Evolutionary conservation across 805 yeast genomes (phyloP).

Genomic region (Zygosaccharomyces pseudorouxii): DNA sequence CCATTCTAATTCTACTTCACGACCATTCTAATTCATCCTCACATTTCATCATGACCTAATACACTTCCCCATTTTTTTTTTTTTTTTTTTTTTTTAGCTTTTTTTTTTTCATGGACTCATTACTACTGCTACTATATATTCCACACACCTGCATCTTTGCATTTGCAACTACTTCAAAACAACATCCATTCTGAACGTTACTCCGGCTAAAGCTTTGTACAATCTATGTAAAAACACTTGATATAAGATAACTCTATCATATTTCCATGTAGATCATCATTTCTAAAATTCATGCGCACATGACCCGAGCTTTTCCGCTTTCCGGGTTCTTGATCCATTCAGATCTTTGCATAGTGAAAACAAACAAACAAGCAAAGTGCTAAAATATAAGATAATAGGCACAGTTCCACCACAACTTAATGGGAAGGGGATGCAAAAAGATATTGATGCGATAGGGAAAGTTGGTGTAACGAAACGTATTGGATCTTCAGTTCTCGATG

Average conservation of each 20-base stretch:
- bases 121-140: background rate
- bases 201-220: background rate
- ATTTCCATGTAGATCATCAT: background rate
- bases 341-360: background rate
- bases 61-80: background rate
- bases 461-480: slow-evolving; percentile 35
- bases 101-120: background rate
- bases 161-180: slow-evolving; percentile 4
- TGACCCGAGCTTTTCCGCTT: background rate
- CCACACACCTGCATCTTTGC: slow-evolving; percentile 1
- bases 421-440: slow-evolving; percentile 2
- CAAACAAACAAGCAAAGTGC: background rate
- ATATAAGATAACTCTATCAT: too few relatives aligned
- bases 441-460: slow-evolving; percentile 13
- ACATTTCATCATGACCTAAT: background rate
- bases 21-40: background rate
- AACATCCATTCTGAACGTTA: background rate
- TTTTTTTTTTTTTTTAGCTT: background rate
- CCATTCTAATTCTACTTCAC: background rate
- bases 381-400: background rate
- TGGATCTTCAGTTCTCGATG: slow-evolving; percentile 34
- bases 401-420: background rate
- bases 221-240: too few relatives aligned
- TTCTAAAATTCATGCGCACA: background rate
- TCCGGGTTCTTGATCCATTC: background rate